These are phyloP conservation scores for Lachancea sp. DNA, from an alignment of 805 yeast species.

Conservation along the genomic window DNA sequence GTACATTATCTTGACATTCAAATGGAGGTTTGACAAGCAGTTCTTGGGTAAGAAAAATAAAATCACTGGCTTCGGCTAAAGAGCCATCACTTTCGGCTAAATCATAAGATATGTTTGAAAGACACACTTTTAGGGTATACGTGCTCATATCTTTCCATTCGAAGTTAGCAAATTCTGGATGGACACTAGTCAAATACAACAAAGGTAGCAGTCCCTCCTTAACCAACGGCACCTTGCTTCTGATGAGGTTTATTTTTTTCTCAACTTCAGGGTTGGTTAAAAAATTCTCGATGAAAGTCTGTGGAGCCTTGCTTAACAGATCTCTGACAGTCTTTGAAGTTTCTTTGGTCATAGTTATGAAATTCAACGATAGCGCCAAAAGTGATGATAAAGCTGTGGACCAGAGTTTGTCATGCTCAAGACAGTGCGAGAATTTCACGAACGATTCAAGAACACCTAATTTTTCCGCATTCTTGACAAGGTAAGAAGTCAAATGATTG, in stretches of 20 bases:
- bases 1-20: constrained; percentile 41
- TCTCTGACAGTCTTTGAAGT: constrained; percentile 29
- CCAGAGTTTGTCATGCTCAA: constrained; percentile 46
- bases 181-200: constrained; percentile 52
- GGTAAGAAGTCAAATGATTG: constrained; percentile 18
- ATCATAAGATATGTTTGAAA: constrained; percentile 39
- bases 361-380: constrained; percentile 34
- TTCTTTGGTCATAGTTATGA: constrained; percentile 40
- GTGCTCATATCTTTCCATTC: constrained; percentile 55
- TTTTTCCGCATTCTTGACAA: constrained; percentile 36
- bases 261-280: constrained; percentile 32
- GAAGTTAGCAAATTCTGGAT: constrained; percentile 59
- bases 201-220: constrained; percentile 49
- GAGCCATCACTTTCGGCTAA: constrained; percentile 35
- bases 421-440: constrained; percentile 35
- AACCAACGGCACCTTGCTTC: constrained; percentile 69
- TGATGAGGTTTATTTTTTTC: constrained; percentile 38
- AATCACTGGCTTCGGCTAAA: constrained; percentile 33
- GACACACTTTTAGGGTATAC: constrained; percentile 46
- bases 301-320: constrained; percentile 31
- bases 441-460: constrained; percentile 44
- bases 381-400: constrained; percentile 39
- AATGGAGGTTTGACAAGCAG: constrained; percentile 52
- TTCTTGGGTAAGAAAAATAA: constrained; percentile 44
- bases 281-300: constrained; percentile 36